Conservation (phyloP, 495 filamentous ascomycete genomes). For the Astrocystis sublimbata region DNA sequence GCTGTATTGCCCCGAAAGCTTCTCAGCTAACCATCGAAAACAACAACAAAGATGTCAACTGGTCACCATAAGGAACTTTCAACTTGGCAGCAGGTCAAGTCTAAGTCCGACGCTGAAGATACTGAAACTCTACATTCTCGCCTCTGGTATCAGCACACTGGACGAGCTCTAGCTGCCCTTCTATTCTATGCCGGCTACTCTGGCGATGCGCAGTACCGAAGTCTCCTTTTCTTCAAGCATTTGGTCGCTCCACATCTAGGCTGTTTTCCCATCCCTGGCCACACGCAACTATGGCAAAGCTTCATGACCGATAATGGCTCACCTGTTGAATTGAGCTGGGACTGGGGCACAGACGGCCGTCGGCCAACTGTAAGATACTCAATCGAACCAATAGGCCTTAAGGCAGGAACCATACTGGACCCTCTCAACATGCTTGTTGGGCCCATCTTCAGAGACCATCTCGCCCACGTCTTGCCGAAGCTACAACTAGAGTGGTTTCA, state of each 20-base stretch:
- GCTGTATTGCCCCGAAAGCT: no score
- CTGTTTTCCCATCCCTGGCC: background rate
- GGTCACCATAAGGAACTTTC: no score
- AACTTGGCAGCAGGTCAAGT: no score
- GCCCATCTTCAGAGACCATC: conserved; percentile 13
- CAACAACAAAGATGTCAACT: no score
- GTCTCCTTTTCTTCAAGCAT: background rate
- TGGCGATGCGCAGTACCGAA: background rate
- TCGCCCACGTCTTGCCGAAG: conserved; percentile 15
- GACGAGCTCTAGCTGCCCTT: background rate
- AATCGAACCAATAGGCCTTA: conserved; percentile 33
- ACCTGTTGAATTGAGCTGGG: conserved; percentile 43
- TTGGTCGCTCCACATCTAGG: background rate
- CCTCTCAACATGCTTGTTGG: conserved; percentile 25
- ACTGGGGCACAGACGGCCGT: conserved; percentile 23
- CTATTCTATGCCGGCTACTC: conserved; percentile 5
- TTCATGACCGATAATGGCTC: conserved; percentile 43
- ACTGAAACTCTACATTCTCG: background rate
- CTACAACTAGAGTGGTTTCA: conserved; percentile 23
- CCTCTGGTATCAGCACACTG: conserved; percentile 6
- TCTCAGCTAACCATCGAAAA: no score
- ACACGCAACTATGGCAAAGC: conserved; percentile 28
- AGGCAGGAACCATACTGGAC: conserved; percentile 30
- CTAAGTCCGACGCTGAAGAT: no score
- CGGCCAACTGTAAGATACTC: conserved; percentile 29